Evolutionary conservation across 768 basidiomycete genomes (phyloP), one percentile per base, ranked within the genome.

Genomic region (Serendipita indica): DNA sequence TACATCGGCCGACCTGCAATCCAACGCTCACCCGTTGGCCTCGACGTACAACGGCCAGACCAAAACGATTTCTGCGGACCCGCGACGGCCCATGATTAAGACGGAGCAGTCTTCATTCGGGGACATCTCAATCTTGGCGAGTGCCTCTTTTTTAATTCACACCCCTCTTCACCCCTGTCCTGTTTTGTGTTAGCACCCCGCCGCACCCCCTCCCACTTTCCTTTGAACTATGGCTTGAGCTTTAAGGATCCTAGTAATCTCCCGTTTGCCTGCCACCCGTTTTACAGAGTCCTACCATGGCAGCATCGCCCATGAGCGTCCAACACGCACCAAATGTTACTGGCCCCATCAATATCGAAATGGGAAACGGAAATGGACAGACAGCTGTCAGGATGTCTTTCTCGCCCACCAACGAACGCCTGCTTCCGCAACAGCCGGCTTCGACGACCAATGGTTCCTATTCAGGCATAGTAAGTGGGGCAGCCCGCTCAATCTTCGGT

Each of bases 171-270:
- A 37, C 35, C 35, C n/a, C n/a, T n/a, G n/a, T n/a, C n/a, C n/a
- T n/a, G n/a, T n/a, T n/a, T n/a, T n/a, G n/a, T n/a, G n/a, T n/a
- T n/a, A n/a, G n/a, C n/a, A n/a, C n/a, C n/a, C n/a, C n/a, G n/a
- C n/a, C n/a, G n/a, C n/a, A n/a, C n/a, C n/a, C n/a, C n/a, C n/a
- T n/a, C n/a, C n/a, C n/a, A n/a, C n/a, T n/a, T n/a, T 54, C n/a
- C n/a, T 27, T 54, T 54, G 49, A 54, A 54, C 30, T 32, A 20
- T 30, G 20, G 49, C 49, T 25, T 54, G 49, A 54, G 49, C 49
- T 54, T 54, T 28, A 28, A 54, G 49, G 49, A 54, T 54, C 49
- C 49, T 54, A 54, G 49, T 54, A 54, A 54, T 27, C 49, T 54
- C 49, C 49, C 30, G 20, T 54, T 54, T 54, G 49, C 49, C 49